Percentiles rank a stretch among this genome's conserved stretches.
These are phyloP conservation scores for Pezicula carpinea DNA, from an alignment of 2,329 filamentous ascomycete species.

Conservation along the genomic window DNA sequence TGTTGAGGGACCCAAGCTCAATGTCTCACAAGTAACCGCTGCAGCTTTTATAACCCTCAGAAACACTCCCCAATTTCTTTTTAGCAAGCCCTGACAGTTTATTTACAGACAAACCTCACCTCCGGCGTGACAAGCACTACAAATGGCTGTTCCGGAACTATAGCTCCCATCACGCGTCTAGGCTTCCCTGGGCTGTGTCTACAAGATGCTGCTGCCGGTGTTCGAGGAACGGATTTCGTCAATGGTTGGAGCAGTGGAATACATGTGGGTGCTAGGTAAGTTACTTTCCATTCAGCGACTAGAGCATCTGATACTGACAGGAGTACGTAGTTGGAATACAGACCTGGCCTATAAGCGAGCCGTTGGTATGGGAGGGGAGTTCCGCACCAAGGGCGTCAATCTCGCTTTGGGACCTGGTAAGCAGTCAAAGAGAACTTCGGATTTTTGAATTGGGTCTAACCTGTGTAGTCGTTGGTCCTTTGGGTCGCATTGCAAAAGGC, in stretches of 20 bases:
- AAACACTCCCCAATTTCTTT: too few species aligned
- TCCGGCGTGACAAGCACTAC: slow-evolving; percentile 30
- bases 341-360: slow-evolving; percentile 63
- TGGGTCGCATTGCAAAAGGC: slow-evolving; percentile 60
- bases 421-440: slow-evolving; percentile 73
- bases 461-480: slow-evolving; percentile 50
- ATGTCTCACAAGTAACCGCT: too few species aligned
- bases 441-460: slow-evolving; percentile 48
- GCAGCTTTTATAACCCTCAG: too few species aligned
- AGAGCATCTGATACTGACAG: not conserved
- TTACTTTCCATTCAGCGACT: too few species aligned
- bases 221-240: slow-evolving; percentile 45
- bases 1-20: too few species aligned
- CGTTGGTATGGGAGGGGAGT: slow-evolving; percentile 71
- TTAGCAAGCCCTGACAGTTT: not conserved
- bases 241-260: slow-evolving; percentile 64
- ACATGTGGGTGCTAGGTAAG: slow-evolving; percentile 43
- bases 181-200: slow-evolving; percentile 5
- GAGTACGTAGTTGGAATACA: slow-evolving; percentile 56
- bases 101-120: slow-evolving; percentile 22
- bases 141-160: slow-evolving; percentile 1
- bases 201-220: slow-evolving; percentile 15
- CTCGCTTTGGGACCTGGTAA: slow-evolving; percentile 56
- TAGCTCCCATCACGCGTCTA: slow-evolving; percentile 1
- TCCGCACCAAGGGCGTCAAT: slow-evolving; percentile 72